Conservation (phyloP, 352 stramenopile species). For the Aphanomyces astaci region DNA sequence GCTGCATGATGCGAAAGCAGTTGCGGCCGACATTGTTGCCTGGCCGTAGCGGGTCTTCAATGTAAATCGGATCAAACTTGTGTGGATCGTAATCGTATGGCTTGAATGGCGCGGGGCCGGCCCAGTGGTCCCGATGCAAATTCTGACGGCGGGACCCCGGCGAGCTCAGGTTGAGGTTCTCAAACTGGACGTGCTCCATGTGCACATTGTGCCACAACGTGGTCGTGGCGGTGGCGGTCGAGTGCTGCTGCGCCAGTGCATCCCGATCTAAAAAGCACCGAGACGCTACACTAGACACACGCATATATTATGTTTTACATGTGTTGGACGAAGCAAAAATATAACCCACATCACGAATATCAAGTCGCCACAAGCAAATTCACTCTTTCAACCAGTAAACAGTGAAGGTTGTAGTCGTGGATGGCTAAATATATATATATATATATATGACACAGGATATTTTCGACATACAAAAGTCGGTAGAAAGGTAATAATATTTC, state of each 20-base stretch:
- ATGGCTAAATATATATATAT: no score
- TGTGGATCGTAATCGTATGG: conserved; percentile 55
- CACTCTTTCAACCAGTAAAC: no score
- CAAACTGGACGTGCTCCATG: conserved; percentile 20
- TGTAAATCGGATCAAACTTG: conserved; percentile 92
- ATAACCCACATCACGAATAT: no score
- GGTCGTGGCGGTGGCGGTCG: conserved; percentile 37
- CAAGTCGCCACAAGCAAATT: no score
- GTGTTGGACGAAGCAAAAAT: no score
- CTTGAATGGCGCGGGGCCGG: neutral
- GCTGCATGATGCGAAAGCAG: conserved; percentile 91
- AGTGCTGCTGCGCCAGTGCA: conserved; percentile 31
- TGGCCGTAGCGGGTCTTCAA: conserved; percentile 89
- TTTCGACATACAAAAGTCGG: no score
- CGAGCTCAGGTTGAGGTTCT: conserved; percentile 20
- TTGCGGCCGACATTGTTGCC: conserved; percentile 96
- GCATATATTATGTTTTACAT: no score
- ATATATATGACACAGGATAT: no score
- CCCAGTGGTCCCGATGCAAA: conserved; percentile 4
- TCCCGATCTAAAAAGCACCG: conserved; percentile 76
- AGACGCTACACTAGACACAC: conserved; percentile 57
- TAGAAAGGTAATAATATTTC: no score
- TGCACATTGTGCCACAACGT: conserved; percentile 29
- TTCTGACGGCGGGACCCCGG: conserved; percentile 1
- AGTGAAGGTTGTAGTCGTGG: no score